Percentiles rank a stretch among this genome's conserved stretches.
Conservation (phyloP, 345 rosid genomes). For the Eucalyptus globulus region DNA sequence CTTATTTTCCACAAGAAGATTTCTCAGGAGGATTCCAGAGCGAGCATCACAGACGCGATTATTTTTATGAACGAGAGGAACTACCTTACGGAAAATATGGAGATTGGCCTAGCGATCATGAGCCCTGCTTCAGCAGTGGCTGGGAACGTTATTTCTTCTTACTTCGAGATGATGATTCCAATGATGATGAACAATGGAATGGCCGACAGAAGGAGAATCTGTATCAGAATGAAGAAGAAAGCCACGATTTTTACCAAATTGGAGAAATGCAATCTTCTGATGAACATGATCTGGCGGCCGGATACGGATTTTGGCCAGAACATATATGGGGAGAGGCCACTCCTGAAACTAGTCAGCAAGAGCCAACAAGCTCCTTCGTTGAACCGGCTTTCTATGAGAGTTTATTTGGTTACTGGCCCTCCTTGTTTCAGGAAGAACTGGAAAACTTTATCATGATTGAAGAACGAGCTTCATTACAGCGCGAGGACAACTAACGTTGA, state of each 20-base stretch:
- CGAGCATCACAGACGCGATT: background rate
- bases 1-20: background rate
- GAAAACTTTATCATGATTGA: background rate
- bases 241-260: background rate
- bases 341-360: background rate
- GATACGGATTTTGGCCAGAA: constrained; percentile 8
- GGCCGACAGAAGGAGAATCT: background rate
- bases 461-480: background rate
- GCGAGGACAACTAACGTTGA: background rate
- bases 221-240: background rate
- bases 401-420: constrained; percentile 24
- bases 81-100: background rate
- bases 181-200: background rate
- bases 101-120: background rate
- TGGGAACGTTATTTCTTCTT: constrained; percentile 1
- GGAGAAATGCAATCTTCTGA: background rate
- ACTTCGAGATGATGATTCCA: background rate
- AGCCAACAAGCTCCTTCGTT: background rate
- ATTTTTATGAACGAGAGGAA: background rate
- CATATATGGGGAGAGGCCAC: background rate
- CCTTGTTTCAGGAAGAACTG: constrained; percentile 2
- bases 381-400: constrained; percentile 1
- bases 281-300: background rate
- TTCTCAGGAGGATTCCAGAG: background rate
- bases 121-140: background rate